Evolutionary conservation across 2,329 filamentous ascomycete species (phyloP).

Genomic region (Cytospora mali): DNA sequence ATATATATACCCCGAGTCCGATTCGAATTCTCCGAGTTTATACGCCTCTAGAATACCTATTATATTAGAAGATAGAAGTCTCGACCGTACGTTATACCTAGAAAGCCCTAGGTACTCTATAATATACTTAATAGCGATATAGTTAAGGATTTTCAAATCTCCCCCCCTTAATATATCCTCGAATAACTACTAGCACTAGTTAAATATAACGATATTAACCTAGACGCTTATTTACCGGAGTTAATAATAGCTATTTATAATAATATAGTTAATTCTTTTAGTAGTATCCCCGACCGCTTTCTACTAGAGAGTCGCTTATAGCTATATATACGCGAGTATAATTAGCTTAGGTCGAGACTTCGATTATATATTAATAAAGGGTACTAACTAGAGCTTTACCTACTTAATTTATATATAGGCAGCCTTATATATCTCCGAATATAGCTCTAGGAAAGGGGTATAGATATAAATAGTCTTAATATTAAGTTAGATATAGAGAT

Average conservation of each 20-base stretch:
- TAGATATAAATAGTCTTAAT: neutral
- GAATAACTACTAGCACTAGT: neutral
- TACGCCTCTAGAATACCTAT: neutral
- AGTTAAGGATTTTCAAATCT: neutral
- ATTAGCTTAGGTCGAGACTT: neutral
- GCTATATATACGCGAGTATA: neutral
- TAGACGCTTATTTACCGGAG: neutral
- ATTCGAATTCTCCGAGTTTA: neutral
- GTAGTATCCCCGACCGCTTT: neutral
- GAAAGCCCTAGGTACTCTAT: neutral
- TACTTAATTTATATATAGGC: neutral
- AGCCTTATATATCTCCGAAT: neutral
- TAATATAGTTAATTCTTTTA: neutral
- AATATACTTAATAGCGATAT: neutral
- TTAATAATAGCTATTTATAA: neutral
- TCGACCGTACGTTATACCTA: neutral
- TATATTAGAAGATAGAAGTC: neutral
- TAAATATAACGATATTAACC: neutral
- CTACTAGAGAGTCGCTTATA: neutral
- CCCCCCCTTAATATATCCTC: neutral
- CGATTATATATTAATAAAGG: neutral
- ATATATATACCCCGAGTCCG: neutral
- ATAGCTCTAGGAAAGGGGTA: neutral
- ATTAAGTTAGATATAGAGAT: neutral
- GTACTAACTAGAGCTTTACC: neutral